A percentile compares a stretch with the other conserved stretches of the same genome.
Conservation (phyloP, 495 filamentous ascomycete species). For the Annulohypoxylon stygium region DNA sequence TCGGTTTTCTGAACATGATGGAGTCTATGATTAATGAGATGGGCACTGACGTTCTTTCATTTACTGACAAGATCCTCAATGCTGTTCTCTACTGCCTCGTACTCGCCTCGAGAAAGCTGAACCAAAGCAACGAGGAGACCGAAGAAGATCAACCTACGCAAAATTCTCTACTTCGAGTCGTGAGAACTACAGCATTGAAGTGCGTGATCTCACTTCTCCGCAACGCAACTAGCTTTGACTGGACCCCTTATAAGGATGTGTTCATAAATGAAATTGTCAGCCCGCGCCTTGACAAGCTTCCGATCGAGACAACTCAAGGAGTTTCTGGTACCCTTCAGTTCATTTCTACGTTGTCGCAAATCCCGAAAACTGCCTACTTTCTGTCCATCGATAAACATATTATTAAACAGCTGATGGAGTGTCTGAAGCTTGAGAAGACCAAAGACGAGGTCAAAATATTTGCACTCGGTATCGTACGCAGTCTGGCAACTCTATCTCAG, state of each 20-base stretch:
- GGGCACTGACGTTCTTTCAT: conserved; percentile 73
- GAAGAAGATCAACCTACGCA: conserved; percentile 62
- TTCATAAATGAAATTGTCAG: conserved; percentile 82
- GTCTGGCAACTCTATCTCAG: conserved; percentile 69
- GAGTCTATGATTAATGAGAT: conserved; percentile 88
- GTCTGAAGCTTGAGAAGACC: conserved; percentile 76
- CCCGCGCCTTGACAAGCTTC: conserved; percentile 81
- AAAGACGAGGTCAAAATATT: conserved; percentile 92
- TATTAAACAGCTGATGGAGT: conserved; percentile 76
- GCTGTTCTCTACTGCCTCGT: conserved; percentile 84
- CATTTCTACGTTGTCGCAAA: conserved; percentile 81
- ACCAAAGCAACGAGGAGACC: conserved; percentile 60
- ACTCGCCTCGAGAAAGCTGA: conserved; percentile 72
- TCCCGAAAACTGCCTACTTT: conserved; percentile 74
- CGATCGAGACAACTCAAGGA: conserved; percentile 88
- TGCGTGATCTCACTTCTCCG: conserved; percentile 83
- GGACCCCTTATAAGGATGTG: conserved; percentile 74
- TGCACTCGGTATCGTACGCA: conserved; percentile 78
- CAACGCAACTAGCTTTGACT: conserved; percentile 72
- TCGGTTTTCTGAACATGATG: conserved; percentile 90
- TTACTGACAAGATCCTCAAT: conserved; percentile 73
- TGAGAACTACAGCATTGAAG: conserved; percentile 80
- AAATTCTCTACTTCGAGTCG: conserved; percentile 72
- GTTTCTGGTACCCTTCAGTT: conserved; percentile 85
- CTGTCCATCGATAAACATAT: conserved; percentile 74